Conservation (phyloP, 768 basidiomycete genomes). For the Leccinum pellstonianum region DNA sequence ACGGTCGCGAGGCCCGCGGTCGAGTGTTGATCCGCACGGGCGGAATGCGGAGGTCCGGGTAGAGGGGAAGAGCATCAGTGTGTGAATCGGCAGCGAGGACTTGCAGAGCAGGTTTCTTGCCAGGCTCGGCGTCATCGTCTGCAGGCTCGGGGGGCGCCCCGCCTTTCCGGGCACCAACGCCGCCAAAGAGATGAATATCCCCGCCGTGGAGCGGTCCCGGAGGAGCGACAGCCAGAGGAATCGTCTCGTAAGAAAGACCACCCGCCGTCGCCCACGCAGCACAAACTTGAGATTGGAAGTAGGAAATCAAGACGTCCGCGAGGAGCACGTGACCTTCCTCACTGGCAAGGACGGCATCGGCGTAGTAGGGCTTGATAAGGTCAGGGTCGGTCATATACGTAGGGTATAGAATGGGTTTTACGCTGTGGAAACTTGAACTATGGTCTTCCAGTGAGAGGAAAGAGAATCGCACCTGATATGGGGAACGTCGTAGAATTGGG, state of each 20-base stretch:
- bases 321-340: conserved; percentile 79
- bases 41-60: conserved; percentile 53
- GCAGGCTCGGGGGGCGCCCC: conserved; percentile 47
- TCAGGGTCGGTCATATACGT: conserved; percentile 75
- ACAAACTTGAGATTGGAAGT: conserved; percentile 89
- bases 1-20: conserved; percentile 52
- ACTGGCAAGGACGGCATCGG: conserved; percentile 82
- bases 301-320: conserved; percentile 87
- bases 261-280: conserved; percentile 75
- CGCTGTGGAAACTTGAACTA: conserved; percentile 39
- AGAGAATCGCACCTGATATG: conserved; percentile 60
- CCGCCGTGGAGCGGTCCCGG: conserved; percentile 34
- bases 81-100: conserved; percentile 14
- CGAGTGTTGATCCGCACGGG: conserved; percentile 67
- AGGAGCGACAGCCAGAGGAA: conserved; percentile 38
- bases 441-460: background rate
- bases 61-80: conserved; percentile 10
- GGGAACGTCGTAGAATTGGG: conserved; percentile 97
- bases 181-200: conserved; percentile 72
- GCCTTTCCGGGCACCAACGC: conserved; percentile 82
- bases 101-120: conserved; percentile 21
- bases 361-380: conserved; percentile 67
- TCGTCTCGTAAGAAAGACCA: conserved; percentile 62
- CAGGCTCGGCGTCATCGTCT: conserved; percentile 33
- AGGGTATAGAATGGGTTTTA: conserved; percentile 80